Conservation (phyloP, 495 filamentous ascomycete genomes). For the Filosporella fistucella region DNA sequence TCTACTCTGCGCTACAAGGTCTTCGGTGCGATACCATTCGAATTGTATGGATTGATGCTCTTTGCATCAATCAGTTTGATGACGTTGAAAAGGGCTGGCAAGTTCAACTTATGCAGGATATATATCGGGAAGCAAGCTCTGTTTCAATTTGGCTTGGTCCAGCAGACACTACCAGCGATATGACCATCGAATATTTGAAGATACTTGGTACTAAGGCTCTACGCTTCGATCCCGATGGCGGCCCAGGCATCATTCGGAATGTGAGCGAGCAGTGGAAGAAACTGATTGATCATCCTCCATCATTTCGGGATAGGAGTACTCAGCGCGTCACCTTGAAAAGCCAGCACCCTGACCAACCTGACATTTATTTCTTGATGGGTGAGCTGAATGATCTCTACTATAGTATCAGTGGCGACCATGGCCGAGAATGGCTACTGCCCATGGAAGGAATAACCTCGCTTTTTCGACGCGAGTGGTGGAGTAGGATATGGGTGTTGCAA, state of each 20-base stretch:
- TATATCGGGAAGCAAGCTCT: background rate
- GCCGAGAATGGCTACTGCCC: conserved; percentile 4
- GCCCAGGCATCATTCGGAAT: background rate
- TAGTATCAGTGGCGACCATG: conserved; percentile 13
- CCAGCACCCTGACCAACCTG: background rate
- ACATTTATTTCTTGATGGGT: background rate
- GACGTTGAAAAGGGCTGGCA: conserved; percentile 18
- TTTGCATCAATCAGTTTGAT: conserved; percentile 26
- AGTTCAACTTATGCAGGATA: conserved; percentile 19
- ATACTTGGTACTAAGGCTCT: conserved; percentile 1
- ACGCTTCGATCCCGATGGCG: conserved; percentile 4
- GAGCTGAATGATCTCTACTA: conserved; percentile 8
- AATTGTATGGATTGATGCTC: conserved; percentile 24
- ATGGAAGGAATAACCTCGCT: conserved; percentile 6
- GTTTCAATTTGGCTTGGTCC: conserved; percentile 4
- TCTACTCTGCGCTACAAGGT: background rate
- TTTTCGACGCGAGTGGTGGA: conserved; percentile 16
- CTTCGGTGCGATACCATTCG: background rate
- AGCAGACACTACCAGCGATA: conserved; percentile 4
- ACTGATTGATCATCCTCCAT: conserved; percentile 1
- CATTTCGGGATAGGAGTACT: background rate
- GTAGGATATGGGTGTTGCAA: conserved; percentile 25
- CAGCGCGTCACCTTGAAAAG: background rate
- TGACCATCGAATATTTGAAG: conserved; percentile 10
- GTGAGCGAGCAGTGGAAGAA: conserved; percentile 2